Evolutionary conservation across 108 stramenopile genomes (phyloP), one percentile per base, ranked within the genome.

Genomic region (Pseudonitzschia multistriata): DNA sequence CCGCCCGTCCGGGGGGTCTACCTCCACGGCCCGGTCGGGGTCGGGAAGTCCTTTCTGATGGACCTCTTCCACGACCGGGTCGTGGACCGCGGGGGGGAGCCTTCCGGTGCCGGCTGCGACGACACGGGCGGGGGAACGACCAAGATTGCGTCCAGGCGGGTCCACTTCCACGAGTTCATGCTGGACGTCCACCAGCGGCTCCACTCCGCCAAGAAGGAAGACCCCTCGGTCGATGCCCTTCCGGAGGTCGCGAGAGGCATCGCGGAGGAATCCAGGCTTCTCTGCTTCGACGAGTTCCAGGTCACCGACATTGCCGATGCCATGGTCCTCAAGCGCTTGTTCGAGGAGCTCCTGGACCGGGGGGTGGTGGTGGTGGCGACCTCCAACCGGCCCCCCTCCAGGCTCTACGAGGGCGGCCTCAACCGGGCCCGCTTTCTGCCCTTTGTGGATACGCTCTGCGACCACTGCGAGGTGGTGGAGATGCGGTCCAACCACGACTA

Each of bases 401-500:
- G 69, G 11, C 49, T 88, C 27, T 88, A 88, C 59, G 63, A 80
- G 42, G 83, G 80, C 47, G 88, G 88, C 28, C 74, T 86, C 28
- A 85, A 88, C 49, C 68, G 83, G 47, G 36, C 73, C 19, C 42
- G 72, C 15, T 88, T 88, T 59, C 21, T 80, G 31, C 88, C 88
- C 24, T 86, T 88, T 62, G 70, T 88, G 22, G 73, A 78, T 28
- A 42, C 50, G 0, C 60, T 85, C 19, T 28, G 48, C 22, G 37
- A 72, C 66, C 64, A 59, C 25, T 37, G 40, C 24, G 14, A 19
- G 13, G 49, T 78, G 15, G 5, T 78, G 22, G 52, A 27, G 33
- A 67, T 79, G 69, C 31, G 48, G 3, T 10, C 10, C 19, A 25
- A 11, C 3, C n/a, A 62, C 8, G 73, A 76, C 50, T 65, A 79